These are phyloP conservation scores for Crithidia thermophila DNA, from an alignment of 208 protist species.

Conservation along the genomic window DNA sequence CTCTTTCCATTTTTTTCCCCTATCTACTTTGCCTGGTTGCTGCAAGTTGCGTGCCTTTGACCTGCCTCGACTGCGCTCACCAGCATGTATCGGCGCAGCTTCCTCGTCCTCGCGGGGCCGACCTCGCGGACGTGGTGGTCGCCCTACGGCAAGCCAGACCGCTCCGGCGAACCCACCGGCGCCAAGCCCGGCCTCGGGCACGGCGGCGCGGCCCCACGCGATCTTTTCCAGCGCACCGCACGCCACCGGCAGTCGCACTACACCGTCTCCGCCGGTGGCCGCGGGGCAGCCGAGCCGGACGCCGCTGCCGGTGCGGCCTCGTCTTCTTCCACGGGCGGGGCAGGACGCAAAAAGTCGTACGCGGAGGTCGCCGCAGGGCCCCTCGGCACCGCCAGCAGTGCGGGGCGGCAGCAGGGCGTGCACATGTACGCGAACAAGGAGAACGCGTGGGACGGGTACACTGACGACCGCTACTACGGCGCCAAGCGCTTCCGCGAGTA, in stretches of 20 bases:
- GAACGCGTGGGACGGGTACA: slow-evolving; percentile 83
- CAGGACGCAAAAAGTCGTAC: slow-evolving; percentile 23
- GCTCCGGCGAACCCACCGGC: slow-evolving; percentile 21
- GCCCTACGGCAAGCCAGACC: slow-evolving; percentile 26
- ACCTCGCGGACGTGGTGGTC: slow-evolving; percentile 20
- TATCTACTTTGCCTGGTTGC: neutral
- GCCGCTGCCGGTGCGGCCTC: neutral
- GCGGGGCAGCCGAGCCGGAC: neutral
- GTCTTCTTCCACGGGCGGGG: neutral
- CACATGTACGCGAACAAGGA: slow-evolving; percentile 92
- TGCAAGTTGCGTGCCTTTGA: neutral
- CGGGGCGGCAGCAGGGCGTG: slow-evolving; percentile 33
- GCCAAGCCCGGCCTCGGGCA: slow-evolving; percentile 13
- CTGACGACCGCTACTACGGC: slow-evolving; percentile 84
- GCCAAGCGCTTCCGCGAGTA: slow-evolving; percentile 81
- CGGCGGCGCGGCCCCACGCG: slow-evolving; percentile 26
- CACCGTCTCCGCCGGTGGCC: slow-evolving; percentile 25
- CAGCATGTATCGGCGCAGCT: slow-evolving; percentile 24
- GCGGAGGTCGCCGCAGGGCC: slow-evolving; percentile 33
- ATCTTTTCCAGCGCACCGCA: slow-evolving; percentile 30
- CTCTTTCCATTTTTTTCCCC: slow-evolving; percentile 1
- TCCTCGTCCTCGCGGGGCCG: neutral
- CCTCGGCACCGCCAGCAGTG: slow-evolving; percentile 23
- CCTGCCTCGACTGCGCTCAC: no score
- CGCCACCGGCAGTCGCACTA: slow-evolving; percentile 32